Conservation (phyloP, 768 basidiomycete species). For the Amanita pseudoporphyria region DNA sequence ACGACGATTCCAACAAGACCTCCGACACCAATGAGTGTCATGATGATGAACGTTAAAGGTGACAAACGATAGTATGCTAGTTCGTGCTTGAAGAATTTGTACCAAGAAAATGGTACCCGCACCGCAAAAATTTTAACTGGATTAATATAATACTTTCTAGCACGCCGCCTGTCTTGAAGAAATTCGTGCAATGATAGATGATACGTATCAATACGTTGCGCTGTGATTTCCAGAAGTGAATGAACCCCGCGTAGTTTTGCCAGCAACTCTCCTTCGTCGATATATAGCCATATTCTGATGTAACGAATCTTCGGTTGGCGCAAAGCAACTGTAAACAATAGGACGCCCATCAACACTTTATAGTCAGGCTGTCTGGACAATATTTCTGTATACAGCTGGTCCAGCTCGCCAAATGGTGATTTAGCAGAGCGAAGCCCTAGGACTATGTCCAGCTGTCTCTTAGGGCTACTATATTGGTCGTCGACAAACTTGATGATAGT, state of each 20-base stretch:
- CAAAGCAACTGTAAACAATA: background rate
- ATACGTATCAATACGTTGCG: background rate
- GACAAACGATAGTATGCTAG: too few relatives aligned
- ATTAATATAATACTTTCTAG: background rate
- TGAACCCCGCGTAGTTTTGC: background rate
- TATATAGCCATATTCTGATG: background rate
- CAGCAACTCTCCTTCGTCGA: background rate
- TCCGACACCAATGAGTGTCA: too few relatives aligned
- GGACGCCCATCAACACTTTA: background rate
- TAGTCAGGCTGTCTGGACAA: background rate
- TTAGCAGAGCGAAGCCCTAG: background rate
- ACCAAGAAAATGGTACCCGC: too few relatives aligned
- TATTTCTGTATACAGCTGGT: background rate
- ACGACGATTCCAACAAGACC: too few relatives aligned
- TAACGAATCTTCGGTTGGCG: background rate
- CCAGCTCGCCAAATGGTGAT: background rate
- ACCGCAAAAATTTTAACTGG: background rate
- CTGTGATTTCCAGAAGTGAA: background rate
- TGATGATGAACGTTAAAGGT: too few relatives aligned
- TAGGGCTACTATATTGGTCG: background rate
- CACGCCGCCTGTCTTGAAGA: background rate
- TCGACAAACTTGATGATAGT: background rate
- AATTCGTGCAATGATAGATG: background rate
- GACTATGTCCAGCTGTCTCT: background rate
- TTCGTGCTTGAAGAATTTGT: too few relatives aligned